These are phyloP conservation scores for Trametes elegans DNA, from an alignment of 768 basidiomycete genomes.

Conservation along the genomic window DNA sequence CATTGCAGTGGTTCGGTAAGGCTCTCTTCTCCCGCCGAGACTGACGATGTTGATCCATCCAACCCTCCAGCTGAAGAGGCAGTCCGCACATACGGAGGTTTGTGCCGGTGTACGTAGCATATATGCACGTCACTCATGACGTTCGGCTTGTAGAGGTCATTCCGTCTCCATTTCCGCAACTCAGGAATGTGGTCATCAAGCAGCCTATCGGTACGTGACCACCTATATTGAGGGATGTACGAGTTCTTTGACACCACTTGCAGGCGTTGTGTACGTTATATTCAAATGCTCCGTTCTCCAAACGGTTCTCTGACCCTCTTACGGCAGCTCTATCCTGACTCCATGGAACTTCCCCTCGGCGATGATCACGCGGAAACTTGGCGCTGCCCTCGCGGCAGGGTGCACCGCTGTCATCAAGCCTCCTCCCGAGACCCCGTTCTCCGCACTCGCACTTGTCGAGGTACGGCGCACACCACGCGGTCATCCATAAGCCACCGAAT, in stretches of 20 bases:
- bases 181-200: constrained; percentile 88
- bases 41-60: not conserved
- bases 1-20: constrained; percentile 75
- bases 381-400: constrained; percentile 90
- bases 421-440: constrained; percentile 93
- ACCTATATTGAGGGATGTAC: not conserved
- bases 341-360: constrained; percentile 96
- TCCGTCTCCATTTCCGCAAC: constrained; percentile 65
- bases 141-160: constrained; percentile 59
- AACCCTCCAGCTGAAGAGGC: constrained; percentile 77
- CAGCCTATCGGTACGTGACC: constrained; percentile 75
- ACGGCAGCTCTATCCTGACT: constrained; percentile 66
- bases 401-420: constrained; percentile 96
- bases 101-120: constrained; percentile 14
- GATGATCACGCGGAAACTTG: constrained; percentile 91
- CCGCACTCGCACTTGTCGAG: constrained; percentile 88
- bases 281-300: no score
- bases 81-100: constrained; percentile 86
- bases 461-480: constrained; percentile 37
- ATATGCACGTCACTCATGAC: not conserved
- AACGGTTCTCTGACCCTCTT: not conserved
- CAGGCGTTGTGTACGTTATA: constrained; percentile 52
- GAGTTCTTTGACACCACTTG: not conserved
- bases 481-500: no score
- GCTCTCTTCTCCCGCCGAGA: not conserved